These are phyloP conservation scores for Holtermannia corniformis DNA, from an alignment of 768 basidiomycete species.

Conservation along the genomic window DNA sequence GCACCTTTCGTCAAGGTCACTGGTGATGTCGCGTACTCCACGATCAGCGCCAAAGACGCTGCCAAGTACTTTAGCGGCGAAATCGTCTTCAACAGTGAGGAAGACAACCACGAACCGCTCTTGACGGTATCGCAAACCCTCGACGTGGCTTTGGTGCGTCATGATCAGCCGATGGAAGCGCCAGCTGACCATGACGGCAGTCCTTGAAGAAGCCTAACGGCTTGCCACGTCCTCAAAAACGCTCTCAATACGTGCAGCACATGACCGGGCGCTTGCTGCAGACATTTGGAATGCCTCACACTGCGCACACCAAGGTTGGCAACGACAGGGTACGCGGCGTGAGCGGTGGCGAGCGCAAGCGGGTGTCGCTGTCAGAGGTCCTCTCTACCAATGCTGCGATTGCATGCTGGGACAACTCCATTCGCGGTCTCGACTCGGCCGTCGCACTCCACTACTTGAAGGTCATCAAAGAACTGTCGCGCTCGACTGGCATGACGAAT, in stretches of 20 bases:
- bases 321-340: conserved; percentile 44
- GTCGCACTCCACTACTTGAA: conserved; percentile 31
- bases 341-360: conserved; percentile 39
- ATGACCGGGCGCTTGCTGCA: conserved; percentile 43
- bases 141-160: background rate
- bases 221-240: background rate
- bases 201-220: background rate
- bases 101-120: conserved; percentile 9
- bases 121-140: conserved; percentile 8
- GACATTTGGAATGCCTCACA: conserved; percentile 34
- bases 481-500: background rate
- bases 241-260: conserved; percentile 5
- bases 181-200: background rate
- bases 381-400: conserved; percentile 26
- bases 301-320: conserved; percentile 35
- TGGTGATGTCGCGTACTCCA: conserved; percentile 6
- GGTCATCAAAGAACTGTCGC: conserved; percentile 10
- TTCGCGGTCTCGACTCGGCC: conserved; percentile 34
- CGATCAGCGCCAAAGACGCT: conserved; percentile 3
- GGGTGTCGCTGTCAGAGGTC: conserved; percentile 36
- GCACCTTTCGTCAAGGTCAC: conserved; percentile 3
- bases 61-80: conserved; percentile 1
- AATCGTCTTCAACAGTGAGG: conserved; percentile 15
- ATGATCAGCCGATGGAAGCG: background rate
- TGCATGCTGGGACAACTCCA: conserved; percentile 34